Evolutionary conservation across 179 eudicot species (phyloP).

Genomic region (Beta macrorhiza): DNA sequence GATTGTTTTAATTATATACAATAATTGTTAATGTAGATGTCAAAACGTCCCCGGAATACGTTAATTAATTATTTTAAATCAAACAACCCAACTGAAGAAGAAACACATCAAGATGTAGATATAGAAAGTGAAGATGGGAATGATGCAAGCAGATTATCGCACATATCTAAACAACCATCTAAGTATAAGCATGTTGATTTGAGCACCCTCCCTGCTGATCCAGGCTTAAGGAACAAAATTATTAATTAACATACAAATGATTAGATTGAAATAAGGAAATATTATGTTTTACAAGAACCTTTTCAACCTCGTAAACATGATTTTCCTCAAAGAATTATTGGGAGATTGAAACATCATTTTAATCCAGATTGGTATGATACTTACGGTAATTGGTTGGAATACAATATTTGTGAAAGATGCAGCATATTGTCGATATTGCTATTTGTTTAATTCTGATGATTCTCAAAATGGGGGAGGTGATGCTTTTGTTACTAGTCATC

Average conservation of each 20-base stretch:
- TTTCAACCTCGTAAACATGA: not conserved
- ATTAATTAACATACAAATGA: not conserved
- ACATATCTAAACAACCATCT: not conserved
- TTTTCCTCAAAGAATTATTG: conserved; percentile 11
- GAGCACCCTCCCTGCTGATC: not conserved
- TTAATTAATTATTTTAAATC: not conserved
- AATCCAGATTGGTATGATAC: conserved; percentile 13
- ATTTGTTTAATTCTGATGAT: not conserved
- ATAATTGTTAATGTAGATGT: not conserved
- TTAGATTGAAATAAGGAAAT: not conserved
- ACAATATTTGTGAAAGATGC: conserved; percentile 1
- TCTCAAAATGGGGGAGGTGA: not conserved
- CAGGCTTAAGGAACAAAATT: not conserved
- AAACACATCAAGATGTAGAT: not conserved
- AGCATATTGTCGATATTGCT: conserved; percentile 9
- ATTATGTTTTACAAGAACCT: not conserved
- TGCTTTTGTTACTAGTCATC: not conserved
- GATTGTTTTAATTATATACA: not conserved
- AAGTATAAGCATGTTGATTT: not conserved
- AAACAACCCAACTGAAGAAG: not conserved
- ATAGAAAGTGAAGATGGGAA: not conserved
- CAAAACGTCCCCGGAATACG: not conserved
- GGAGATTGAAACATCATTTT: not conserved
- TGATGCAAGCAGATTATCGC: not conserved
- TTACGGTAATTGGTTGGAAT: conserved; percentile 13